phyloP scores from a whole-genome alignment of 2,329 filamentous ascomycete genomes.

The Fusarium pseudograminearum region DNA sequence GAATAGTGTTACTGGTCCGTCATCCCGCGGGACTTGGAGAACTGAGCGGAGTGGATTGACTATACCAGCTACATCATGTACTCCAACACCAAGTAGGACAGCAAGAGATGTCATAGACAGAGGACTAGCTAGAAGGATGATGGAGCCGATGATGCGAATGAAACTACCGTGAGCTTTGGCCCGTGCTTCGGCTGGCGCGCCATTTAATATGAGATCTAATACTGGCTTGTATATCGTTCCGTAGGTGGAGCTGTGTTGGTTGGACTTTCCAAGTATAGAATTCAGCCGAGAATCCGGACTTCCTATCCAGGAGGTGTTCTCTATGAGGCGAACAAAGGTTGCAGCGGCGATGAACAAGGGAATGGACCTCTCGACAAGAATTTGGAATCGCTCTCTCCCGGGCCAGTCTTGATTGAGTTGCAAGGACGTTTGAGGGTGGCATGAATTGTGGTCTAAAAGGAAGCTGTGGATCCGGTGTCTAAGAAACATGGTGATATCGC shows the following conservation, averaged over 20 bases:
- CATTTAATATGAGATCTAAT: neutral
- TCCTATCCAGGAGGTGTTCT: neutral
- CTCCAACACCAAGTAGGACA: neutral
- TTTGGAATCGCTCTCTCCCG: fast-evolving
- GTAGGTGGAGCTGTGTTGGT: neutral
- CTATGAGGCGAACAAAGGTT: neutral
- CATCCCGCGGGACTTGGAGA: neutral
- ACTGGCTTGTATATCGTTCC: neutral
- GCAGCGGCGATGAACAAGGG: conserved; percentile 2
- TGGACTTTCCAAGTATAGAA: neutral
- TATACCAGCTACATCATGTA: neutral
- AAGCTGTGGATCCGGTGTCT: fast-evolving
- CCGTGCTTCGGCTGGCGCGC: neutral
- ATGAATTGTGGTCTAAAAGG: neutral
- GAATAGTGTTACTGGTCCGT: conserved; percentile 33
- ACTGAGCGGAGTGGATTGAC: neutral
- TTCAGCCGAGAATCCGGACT: neutral
- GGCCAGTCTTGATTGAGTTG: neutral
- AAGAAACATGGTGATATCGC: neutral
- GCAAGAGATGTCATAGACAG: conserved; percentile 23
- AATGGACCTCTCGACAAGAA: fast-evolving
- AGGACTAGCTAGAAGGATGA: conserved; percentile 43
- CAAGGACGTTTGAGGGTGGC: neutral
- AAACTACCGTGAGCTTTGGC: fast-evolving
- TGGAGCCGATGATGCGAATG: conserved; percentile 37